phyloP scores from a whole-genome alignment of 2,329 filamentous ascomycete genomes.

The Curvularia sp. region DNA sequence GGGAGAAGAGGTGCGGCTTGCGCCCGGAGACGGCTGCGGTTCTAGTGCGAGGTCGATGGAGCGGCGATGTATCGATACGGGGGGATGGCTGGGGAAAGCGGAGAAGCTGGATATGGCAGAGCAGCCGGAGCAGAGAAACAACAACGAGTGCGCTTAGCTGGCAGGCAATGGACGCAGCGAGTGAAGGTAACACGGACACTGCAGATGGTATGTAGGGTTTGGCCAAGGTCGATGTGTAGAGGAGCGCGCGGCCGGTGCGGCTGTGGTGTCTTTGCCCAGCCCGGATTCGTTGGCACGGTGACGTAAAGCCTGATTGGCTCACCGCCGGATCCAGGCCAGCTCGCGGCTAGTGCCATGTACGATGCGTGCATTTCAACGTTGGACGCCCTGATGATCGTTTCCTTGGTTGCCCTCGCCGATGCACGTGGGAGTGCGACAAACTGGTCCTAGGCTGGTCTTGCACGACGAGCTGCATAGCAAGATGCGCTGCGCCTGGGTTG shows the following conservation, averaged over 20 bases:
- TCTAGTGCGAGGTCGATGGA: slow-evolving; percentile 11
- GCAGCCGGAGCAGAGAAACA: not conserved
- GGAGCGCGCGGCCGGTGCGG: slow-evolving; percentile 15
- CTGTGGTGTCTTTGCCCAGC: slow-evolving; percentile 12
- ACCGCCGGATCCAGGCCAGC: not conserved
- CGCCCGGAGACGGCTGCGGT: slow-evolving; percentile 2
- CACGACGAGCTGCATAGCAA: not conserved
- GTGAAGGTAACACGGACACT: not conserved
- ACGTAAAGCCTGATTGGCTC: slow-evolving; percentile 11
- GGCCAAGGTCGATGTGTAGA: slow-evolving; percentile 17
- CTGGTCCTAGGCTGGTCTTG: not conserved
- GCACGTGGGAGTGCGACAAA: not conserved
- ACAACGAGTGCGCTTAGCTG: not conserved
- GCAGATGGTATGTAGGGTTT: not conserved
- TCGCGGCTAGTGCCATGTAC: not conserved
- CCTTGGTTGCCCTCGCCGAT: slow-evolving; percentile 7
- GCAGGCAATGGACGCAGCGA: slow-evolving; percentile 1
- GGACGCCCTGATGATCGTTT: slow-evolving; percentile 15
- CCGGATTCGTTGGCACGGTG: slow-evolving; percentile 17
- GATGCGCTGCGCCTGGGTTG: not conserved
- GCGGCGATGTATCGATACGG: slow-evolving; percentile 16
- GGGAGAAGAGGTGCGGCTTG: slow-evolving; percentile 18
- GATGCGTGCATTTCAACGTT: slow-evolving; percentile 1
- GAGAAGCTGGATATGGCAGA: not conserved
- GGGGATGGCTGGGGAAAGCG: slow-evolving; percentile 3